These are phyloP conservation scores for Rhodomyrtus psidioides DNA, from an alignment of 441 rosid genomes.

Conservation along the genomic window DNA sequence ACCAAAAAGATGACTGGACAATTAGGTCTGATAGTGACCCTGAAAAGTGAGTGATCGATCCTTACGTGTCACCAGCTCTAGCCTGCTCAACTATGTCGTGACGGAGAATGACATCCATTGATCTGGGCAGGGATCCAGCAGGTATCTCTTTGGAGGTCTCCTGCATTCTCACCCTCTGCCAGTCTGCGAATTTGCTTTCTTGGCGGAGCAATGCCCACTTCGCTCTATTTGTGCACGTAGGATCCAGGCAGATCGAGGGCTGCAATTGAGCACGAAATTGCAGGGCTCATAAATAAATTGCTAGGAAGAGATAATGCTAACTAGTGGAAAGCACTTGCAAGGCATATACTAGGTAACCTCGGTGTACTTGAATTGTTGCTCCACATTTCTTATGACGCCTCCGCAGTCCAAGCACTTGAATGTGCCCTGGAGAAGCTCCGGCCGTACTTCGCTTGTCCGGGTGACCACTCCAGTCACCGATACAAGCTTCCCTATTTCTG, in stretches of 20 bases:
- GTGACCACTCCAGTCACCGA: conserved; percentile 94
- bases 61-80: conserved; percentile 97
- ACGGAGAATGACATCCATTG: conserved; percentile 93
- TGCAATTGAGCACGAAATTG: conserved; percentile 17
- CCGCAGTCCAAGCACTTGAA: conserved; percentile 91
- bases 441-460: conserved; percentile 94
- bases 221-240: conserved; percentile 56
- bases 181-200: conserved; percentile 94
- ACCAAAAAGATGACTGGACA: background rate
- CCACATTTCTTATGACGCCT: conserved; percentile 65
- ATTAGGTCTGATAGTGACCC: background rate
- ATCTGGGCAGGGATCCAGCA: conserved; percentile 92
- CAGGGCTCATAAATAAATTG: background rate
- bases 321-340: background rate
- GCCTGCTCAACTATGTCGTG: conserved; percentile 98
- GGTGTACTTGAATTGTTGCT: conserved; percentile 91
- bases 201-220: conserved; percentile 90
- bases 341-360: conserved; percentile 36
- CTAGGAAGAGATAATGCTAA: background rate
- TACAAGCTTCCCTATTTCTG: conserved; percentile 84
- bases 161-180: conserved; percentile 99
- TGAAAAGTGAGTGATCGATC: background rate
- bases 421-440: conserved; percentile 88
- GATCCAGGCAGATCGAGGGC: conserved; percentile 80
- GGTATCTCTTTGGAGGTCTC: conserved; percentile 97